These are phyloP conservation scores for Fusarium continuum DNA, from an alignment of 2,329 filamentous ascomycete species.

Conservation along the genomic window DNA sequence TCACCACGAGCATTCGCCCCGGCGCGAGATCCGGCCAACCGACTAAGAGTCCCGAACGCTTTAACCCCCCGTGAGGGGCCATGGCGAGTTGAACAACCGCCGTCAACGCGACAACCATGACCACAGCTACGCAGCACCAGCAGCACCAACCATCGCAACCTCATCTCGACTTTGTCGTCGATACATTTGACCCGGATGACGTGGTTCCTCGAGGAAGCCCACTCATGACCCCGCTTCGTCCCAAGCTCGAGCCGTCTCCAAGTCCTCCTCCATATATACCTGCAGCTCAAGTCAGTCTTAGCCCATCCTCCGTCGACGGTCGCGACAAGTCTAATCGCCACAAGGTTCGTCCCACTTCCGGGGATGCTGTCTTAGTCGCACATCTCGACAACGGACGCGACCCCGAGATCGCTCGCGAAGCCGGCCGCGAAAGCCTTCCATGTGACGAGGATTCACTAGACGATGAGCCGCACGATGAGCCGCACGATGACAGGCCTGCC, in stretches of 20 bases:
- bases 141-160: conserved; percentile 44
- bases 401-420: conserved; percentile 70
- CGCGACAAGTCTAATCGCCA: conserved; percentile 61
- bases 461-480: conserved; percentile 34
- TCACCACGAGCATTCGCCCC: conserved; percentile 1
- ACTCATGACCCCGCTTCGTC: conserved; percentile 49
- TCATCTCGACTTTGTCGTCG: conserved; percentile 42
- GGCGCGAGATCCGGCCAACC: conserved; percentile 22
- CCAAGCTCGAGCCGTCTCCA: conserved; percentile 46
- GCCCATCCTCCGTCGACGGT: conserved; percentile 46
- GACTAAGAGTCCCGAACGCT: conserved; percentile 24
- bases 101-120: conserved; percentile 45
- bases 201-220: conserved; percentile 54
- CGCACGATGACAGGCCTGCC: conserved; percentile 13
- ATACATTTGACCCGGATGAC: conserved; percentile 58
- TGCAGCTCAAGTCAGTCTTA: conserved; percentile 49
- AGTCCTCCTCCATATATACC: conserved; percentile 51
- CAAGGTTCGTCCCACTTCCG: conserved; percentile 66
- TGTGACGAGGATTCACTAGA: conserved; percentile 48
- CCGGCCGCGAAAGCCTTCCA: conserved; percentile 63
- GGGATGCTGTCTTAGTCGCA: conserved; percentile 73
- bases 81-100: conserved; percentile 48
- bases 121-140: conserved; percentile 49
- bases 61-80: conserved; percentile 39
- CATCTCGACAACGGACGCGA: conserved; percentile 70